These are phyloP conservation scores for Trichoderma sp. DNA, from an alignment of 2,329 filamentous ascomycete species.

Conservation along the genomic window DNA sequence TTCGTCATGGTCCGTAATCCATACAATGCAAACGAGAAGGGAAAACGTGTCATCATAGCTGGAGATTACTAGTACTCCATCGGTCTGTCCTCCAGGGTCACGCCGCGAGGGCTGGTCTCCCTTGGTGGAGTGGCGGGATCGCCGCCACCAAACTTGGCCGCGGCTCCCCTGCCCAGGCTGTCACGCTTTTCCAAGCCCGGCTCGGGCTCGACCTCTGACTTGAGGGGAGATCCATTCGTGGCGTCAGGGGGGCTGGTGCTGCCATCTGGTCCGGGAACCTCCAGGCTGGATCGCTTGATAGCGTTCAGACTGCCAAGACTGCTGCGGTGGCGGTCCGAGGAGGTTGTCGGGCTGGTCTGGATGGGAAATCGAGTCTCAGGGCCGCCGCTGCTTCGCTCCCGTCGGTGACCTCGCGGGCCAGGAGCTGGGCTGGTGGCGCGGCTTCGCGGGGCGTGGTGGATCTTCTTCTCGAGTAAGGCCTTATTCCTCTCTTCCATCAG, in stretches of 20 bases:
- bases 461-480: slow-evolving; percentile 66
- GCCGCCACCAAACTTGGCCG: slow-evolving; percentile 46
- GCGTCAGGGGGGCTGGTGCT: slow-evolving; percentile 40
- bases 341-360: slow-evolving; percentile 61
- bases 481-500: slow-evolving; percentile 92
- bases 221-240: slow-evolving; percentile 41
- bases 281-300: slow-evolving; percentile 67
- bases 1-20: slow-evolving; percentile 22
- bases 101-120: slow-evolving; percentile 39
- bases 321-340: slow-evolving; percentile 50
- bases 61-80: slow-evolving; percentile 46
- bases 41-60: neutral
- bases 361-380: slow-evolving; percentile 83
- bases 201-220: slow-evolving; percentile 23
- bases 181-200: slow-evolving; percentile 56
- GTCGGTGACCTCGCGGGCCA: slow-evolving; percentile 61
- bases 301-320: slow-evolving; percentile 50
- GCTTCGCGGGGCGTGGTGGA: slow-evolving; percentile 56
- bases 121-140: slow-evolving; percentile 33
- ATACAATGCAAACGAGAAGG: slow-evolving; percentile 18
- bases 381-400: slow-evolving; percentile 74
- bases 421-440: slow-evolving; percentile 73
- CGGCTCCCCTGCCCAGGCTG: slow-evolving; percentile 54
- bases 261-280: slow-evolving; percentile 66
- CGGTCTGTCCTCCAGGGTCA: slow-evolving; percentile 51